Conservation (phyloP, 305 asterid genomes). For the Rubia peregrina region DNA sequence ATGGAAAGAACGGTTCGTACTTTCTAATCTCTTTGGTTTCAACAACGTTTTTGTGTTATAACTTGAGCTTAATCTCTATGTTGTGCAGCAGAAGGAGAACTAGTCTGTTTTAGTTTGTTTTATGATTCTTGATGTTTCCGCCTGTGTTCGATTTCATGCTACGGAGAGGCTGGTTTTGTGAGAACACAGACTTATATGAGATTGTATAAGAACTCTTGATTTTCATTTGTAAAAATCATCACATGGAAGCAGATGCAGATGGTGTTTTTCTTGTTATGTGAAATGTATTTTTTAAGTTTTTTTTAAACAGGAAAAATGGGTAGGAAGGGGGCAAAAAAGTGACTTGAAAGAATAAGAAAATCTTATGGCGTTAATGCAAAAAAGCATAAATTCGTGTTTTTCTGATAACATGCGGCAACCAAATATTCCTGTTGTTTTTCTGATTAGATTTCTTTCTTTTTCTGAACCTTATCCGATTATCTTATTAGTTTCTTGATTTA, state of each 20-base stretch:
- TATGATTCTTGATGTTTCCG: neutral
- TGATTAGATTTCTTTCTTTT: slow-evolving; percentile 9
- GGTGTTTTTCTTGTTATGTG: neutral
- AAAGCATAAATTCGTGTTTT: slow-evolving; percentile 14
- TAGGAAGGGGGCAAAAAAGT: neutral
- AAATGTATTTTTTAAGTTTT: neutral
- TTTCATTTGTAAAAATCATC: neutral
- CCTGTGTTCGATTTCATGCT: neutral
- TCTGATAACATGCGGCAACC: neutral
- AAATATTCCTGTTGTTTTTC: slow-evolving; percentile 1
- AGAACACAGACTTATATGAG: neutral
- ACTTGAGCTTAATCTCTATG: neutral
- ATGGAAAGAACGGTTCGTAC: slow-evolving; percentile 63
- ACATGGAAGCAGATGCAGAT: neutral
- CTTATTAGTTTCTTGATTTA: neutral
- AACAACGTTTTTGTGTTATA: neutral
- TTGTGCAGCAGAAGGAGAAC: neutral
- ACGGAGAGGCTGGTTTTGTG: no score
- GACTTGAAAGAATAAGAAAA: slow-evolving; percentile 11
- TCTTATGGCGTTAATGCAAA: slow-evolving; percentile 12
- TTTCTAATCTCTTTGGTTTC: neutral
- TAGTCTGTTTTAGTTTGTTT: neutral
- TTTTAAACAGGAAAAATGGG: neutral
- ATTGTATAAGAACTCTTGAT: neutral
- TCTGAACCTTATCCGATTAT: neutral